Percentiles rank a stretch among this genome's conserved stretches.
Evolutionary conservation across 1,284 basidiomycete species (phyloP).

Genomic region (Puccinia brachypodii): DNA sequence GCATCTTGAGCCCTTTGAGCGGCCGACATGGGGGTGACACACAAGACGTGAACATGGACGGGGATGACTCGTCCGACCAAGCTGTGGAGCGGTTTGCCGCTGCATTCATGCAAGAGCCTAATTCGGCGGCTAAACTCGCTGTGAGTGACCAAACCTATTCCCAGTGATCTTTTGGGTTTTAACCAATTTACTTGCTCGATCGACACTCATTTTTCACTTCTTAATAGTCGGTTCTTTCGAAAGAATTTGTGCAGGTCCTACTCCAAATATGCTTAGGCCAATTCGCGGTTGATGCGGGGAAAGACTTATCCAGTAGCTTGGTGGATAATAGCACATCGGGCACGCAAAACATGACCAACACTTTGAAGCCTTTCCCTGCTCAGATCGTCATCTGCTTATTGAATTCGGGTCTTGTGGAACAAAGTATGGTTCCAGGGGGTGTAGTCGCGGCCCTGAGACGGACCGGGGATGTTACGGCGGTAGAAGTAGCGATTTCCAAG

Average conservation of each 20-base stretch:
- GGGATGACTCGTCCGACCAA: neutral
- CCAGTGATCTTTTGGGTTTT: neutral
- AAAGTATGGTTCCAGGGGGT: conserved; percentile 30
- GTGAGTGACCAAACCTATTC: neutral
- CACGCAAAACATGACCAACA: neutral
- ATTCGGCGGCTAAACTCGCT: neutral
- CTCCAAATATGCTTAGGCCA: conserved; percentile 12
- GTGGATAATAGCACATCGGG: neutral
- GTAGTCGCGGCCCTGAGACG: conserved; percentile 15
- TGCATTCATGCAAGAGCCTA: neutral
- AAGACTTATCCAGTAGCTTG: neutral
- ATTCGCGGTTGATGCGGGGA: neutral
- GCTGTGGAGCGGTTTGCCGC: neutral
- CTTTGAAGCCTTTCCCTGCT: conserved; percentile 1
- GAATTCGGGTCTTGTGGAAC: conserved; percentile 18
- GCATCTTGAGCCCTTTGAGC: neutral
- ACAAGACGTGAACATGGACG: neutral
- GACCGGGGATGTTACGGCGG: conserved; percentile 1
- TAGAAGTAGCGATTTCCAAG: conserved; percentile 1
- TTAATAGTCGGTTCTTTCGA: conserved; percentile 14
- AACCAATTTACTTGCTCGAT: neutral
- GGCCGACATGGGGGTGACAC: neutral
- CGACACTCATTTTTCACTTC: neutral
- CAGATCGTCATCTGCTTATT: conserved; percentile 30
- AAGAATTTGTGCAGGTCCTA: conserved; percentile 8